Conservation (phyloP, 192 early-diverging fungal species). For the Coemansia sp. region DNA sequence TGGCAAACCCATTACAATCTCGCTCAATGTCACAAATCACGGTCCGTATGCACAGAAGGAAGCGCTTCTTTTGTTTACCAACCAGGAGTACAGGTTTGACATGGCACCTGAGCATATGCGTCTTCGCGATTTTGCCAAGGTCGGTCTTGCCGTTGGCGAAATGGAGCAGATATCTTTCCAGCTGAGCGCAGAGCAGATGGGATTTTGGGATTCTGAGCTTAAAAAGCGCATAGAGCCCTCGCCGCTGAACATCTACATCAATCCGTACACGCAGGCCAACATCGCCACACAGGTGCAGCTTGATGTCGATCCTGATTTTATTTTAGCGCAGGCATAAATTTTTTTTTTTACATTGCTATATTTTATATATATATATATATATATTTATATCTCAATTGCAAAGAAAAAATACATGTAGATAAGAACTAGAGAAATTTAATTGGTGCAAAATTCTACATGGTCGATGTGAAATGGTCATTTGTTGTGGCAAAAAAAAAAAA, state of each 20-base stretch:
- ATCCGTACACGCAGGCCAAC: conserved; percentile 29
- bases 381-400: neutral
- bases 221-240: conserved; percentile 28
- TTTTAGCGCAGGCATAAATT: neutral
- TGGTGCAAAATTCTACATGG: too few species aligned
- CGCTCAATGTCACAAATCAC: conserved; percentile 49
- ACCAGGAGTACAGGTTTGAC: conserved; percentile 55
- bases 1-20: conserved; percentile 27
- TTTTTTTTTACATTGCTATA: neutral
- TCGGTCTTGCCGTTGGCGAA: conserved; percentile 10
- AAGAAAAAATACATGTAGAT: too few species aligned
- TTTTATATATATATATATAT: neutral
- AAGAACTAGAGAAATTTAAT: too few species aligned
- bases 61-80: conserved; percentile 60
- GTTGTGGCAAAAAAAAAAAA: too few species aligned
- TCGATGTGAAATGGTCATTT: too few species aligned
- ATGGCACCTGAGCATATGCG: conserved; percentile 60
- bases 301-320: neutral
- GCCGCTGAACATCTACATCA: conserved; percentile 33
- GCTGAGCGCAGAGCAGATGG: conserved; percentile 40
- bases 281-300: conserved; percentile 19
- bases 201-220: conserved; percentile 25
- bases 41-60: conserved; percentile 53
- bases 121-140: conserved; percentile 58
- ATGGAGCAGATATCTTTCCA: conserved; percentile 23